phyloP scores from a whole-genome alignment of 306 rosid species.

The Dalbergia cochinchinensis region DNA sequence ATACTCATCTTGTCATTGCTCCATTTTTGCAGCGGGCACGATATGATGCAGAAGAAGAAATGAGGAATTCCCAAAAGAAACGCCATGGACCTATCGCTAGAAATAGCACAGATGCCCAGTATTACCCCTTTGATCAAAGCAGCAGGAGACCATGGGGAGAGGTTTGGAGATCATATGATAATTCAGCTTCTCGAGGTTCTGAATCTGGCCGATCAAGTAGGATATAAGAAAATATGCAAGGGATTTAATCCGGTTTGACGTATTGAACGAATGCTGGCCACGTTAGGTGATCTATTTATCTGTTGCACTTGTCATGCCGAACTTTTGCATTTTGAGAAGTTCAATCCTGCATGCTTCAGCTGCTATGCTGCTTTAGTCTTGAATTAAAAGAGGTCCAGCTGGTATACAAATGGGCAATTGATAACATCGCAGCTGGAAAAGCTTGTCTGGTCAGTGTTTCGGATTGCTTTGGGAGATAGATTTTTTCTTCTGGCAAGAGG shows the following conservation, averaged over 20 bases:
- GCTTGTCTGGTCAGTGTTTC: constrained; percentile 20
- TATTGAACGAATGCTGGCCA: constrained; percentile 30
- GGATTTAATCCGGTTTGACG: constrained; percentile 29
- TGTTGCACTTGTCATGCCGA: constrained; percentile 36
- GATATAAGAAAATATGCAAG: constrained; percentile 49
- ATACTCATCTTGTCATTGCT: constrained; percentile 30
- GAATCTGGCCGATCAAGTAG: constrained; percentile 68
- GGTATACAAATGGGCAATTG: not conserved
- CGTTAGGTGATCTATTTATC: constrained; percentile 35
- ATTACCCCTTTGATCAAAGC: constrained; percentile 70
- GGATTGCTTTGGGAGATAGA: constrained; percentile 24
- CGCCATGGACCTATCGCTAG: constrained; percentile 69
- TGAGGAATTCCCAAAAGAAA: constrained; percentile 80
- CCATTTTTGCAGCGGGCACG: constrained; percentile 71
- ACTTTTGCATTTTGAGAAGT: constrained; percentile 17
- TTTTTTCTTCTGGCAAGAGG: constrained; percentile 15
- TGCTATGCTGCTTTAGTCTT: constrained; percentile 20
- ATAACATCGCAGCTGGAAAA: constrained; percentile 31
- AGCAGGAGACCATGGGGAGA: constrained; percentile 81
- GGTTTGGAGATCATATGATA: constrained; percentile 65
- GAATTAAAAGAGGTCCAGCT: constrained; percentile 24
- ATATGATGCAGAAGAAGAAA: constrained; percentile 90
- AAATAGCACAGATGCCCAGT: constrained; percentile 65
- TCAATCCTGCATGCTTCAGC: constrained; percentile 18
- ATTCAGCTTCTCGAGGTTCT: constrained; percentile 59